Base-by-base conservation (phyloP, 2,329 filamentous ascomycete species). In the Colletotrichum magnum region DNA sequence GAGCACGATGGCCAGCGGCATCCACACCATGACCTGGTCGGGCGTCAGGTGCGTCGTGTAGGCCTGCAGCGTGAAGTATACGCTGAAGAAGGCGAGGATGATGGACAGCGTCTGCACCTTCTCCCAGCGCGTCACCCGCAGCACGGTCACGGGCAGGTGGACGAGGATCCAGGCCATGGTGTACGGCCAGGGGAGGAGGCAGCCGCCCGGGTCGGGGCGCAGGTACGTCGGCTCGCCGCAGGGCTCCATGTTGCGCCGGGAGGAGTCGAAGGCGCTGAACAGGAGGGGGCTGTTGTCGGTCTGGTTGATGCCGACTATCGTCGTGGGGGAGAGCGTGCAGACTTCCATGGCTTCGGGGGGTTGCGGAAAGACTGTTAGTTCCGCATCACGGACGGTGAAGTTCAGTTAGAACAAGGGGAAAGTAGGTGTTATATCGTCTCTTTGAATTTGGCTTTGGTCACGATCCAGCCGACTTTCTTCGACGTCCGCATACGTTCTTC, bases 161-260 rank as follows among this genome's bases (percentile, higher is more conserved):
- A 72, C 59, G 6, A 72, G 58, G 2, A 71, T 57, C 71, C 65
- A 71, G 5, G 66, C 71, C 9, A 71, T 63, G 5, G 71, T 56
- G 57, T 71, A 72, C 5, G 71, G 71, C 71, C 71, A 72, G 1
- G 71, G 71, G 5, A 72, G 41, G 57, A 72, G 70, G 41, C 61
- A 64, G n/a, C 69, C 69, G 6, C 69, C 71, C 3, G 64, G 47
- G 18, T 70, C 62, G 3, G 71, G 69, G 6, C 71, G 56, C 21
- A 72, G 41, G 45, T 69, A 52, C 12, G 48, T 52, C 24, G 48
- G 48, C 21, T 7, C 24, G 21, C 24, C 24, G 18, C 48, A 52
- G 10, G 48, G 18, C 21, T 15, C 48, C 48, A 52, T 52, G 18
- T 52, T 26, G 21, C 18, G 48, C 12, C 48, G 48, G 13, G 48